Base-by-base conservation (phyloP, 345 rosid genomes). In the Dipteronia dyeriana region DNA sequence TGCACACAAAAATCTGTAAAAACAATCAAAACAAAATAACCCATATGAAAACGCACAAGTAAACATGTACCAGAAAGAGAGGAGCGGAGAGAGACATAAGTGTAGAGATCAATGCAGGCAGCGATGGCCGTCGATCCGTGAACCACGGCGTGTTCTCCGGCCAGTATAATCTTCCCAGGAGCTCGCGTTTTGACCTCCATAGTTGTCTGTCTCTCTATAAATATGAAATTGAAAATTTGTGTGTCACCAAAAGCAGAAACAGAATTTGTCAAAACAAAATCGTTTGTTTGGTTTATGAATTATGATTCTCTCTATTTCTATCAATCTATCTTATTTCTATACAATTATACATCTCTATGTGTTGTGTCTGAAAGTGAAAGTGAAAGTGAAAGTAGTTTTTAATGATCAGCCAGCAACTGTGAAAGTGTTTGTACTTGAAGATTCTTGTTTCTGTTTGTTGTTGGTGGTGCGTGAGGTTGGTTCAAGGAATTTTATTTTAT, bases 61-160 rank as follows among this genome's bases (percentile, higher is more conserved):
- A 20, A 23, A 17, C 9, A 69, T 16, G 54, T 76, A 92, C 94
- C 93, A 78, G 89, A 75, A 74, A 79, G 84, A 75, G 85, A 68
- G n/a, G 85, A 89, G 57, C 88, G 88, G 23, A 97, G 81, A 68
- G 96, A 79, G 78, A 86, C 89, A 25, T 69, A 79, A 65, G 94
- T 92, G 82, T 79, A 92, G 81, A 94, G 97, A 87, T 88, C 85
- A 90, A 97, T 88, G 84, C 97, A 90, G 22, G 98, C 90, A 65
- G 98, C 98, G 69, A 97, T 91, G 9, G 98, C 98, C 7, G 97
- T 86, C 73, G 91, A 90, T 81, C 99, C 97, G 82, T 97, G 98
- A 43, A 97, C 99, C 76, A 97, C 98, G 0, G 96, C 98, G 53
- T 97, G 99, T 77, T 97, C 99, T 1, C 99, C 98, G 47, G 96